A percentile compares a stretch with the other conserved stretches of the same genome.
phyloP scores from a whole-genome alignment of 306 rosid species.

The Ormosia semicastrata region DNA sequence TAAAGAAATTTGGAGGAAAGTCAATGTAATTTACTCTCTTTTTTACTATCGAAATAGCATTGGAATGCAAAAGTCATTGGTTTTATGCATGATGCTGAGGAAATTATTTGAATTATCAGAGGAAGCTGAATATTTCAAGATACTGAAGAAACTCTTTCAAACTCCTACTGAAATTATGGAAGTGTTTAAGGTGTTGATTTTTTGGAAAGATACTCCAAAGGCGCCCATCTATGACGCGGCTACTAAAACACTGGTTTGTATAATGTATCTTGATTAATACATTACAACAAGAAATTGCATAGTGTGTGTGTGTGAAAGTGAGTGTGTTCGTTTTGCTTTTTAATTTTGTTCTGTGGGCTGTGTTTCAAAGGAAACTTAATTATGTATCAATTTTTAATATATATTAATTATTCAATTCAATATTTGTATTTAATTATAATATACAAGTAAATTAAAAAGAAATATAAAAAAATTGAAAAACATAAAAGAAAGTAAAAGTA shows the following conservation, averaged over 20 bases:
- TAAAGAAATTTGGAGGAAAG: no score
- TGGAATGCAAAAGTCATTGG: not conserved
- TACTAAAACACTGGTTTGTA: slow-evolving; percentile 32
- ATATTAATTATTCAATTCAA: no score
- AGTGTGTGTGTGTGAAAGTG: no score
- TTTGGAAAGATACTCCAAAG: slow-evolving; percentile 8
- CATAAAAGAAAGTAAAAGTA: no score
- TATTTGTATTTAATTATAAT: no score
- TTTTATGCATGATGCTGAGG: not conserved
- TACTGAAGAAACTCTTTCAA: not conserved
- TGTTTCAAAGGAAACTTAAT: not conserved
- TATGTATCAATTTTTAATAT: no score
- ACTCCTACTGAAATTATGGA: slow-evolving; percentile 39
- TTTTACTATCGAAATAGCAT: not conserved
- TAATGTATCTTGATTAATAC: not conserved
- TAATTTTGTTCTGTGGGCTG: no score
- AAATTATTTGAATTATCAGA: slow-evolving; percentile 1
- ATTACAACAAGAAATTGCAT: no score
- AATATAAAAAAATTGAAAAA: no score
- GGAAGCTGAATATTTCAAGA: slow-evolving; percentile 9
- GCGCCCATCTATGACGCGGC: slow-evolving; percentile 44
- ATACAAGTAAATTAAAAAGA: no score
- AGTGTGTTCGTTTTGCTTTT: not conserved
- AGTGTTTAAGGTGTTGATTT: slow-evolving; percentile 28
- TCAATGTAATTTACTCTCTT: no score